Conservation (phyloP, 495 filamentous ascomycete genomes). For the Hypoxylon perforatum region DNA sequence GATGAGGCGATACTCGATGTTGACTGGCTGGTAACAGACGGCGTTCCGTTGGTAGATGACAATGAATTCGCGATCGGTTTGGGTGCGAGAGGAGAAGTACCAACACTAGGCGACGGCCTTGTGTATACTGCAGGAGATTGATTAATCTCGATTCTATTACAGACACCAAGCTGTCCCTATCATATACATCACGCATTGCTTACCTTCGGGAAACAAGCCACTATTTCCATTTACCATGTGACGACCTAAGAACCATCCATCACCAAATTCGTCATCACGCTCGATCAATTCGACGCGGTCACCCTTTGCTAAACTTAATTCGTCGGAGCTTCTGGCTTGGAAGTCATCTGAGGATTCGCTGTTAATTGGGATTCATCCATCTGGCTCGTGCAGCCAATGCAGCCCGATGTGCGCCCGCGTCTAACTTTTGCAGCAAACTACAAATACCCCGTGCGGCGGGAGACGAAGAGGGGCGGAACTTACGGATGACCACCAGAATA, state of each 20-base stretch:
- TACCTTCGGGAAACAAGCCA: constrained; percentile 92
- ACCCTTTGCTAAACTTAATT: constrained; percentile 86
- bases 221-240: constrained; percentile 78
- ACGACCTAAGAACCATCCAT: constrained; percentile 96
- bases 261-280: constrained; percentile 95
- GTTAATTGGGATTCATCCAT: constrained; percentile 19
- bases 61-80: constrained; percentile 41
- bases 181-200: constrained; percentile 33
- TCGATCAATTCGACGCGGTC: constrained; percentile 93
- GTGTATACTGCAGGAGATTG: constrained; percentile 60
- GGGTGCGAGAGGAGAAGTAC: constrained; percentile 30
- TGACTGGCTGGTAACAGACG: constrained; percentile 34
- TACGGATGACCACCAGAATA: constrained; percentile 81
- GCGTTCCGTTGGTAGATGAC: constrained; percentile 36
- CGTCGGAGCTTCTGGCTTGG: constrained; percentile 86
- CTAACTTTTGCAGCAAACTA: not conserved
- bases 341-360: constrained; percentile 75
- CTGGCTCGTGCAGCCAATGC: constrained; percentile 19
- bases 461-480: constrained; percentile 52
- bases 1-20: constrained; percentile 54
- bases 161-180: not conserved
- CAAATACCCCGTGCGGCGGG: constrained; percentile 5
- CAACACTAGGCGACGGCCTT: constrained; percentile 56
- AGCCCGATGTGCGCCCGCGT: not conserved
- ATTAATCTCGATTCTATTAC: constrained; percentile 26